Evolutionary conservation across 2,329 filamentous ascomycete genomes (phyloP).

Genomic region (Corynespora cassiicola): DNA sequence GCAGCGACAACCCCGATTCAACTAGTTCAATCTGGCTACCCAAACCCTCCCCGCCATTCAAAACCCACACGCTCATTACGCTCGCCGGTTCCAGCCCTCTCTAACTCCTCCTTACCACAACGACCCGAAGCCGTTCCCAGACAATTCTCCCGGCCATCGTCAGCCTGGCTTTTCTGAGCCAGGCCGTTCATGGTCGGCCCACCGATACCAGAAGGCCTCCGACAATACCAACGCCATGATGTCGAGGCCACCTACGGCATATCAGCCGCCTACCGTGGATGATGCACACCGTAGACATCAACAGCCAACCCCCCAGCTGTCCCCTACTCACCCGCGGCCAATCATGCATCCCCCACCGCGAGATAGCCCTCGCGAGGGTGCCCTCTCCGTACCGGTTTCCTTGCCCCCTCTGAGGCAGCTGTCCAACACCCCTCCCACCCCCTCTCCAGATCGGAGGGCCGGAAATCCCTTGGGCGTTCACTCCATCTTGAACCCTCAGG

Average conservation of each 20-base stretch:
- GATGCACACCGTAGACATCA: slow-evolving; percentile 14
- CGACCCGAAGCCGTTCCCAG: slow-evolving; percentile 30
- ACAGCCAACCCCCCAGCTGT: slow-evolving; percentile 35
- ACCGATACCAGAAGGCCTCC: slow-evolving; percentile 36
- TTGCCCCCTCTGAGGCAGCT: slow-evolving; percentile 43
- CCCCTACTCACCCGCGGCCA: slow-evolving; percentile 29
- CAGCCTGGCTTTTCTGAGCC: slow-evolving; percentile 12
- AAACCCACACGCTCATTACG: slow-evolving; percentile 40
- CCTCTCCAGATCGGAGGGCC: slow-evolving; percentile 32
- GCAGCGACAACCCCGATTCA: slow-evolving; percentile 26
- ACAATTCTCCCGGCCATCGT: slow-evolving; percentile 13
- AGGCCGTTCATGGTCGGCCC: slow-evolving; percentile 44
- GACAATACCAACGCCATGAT: slow-evolving; percentile 40
- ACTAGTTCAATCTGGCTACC: slow-evolving; percentile 44
- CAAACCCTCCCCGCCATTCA: slow-evolving; percentile 44
- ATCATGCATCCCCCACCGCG: slow-evolving; percentile 34
- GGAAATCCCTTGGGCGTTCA: slow-evolving; percentile 50
- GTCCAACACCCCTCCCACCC: slow-evolving; percentile 42
- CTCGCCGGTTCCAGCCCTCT: slow-evolving; percentile 31
- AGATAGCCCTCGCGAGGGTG: slow-evolving; percentile 25
- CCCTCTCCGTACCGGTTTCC: slow-evolving; percentile 26
- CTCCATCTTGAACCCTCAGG: slow-evolving; percentile 54
- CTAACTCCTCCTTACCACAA: slow-evolving; percentile 40
- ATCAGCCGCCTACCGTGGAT: slow-evolving; percentile 20
- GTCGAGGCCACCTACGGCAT: slow-evolving; percentile 30